These are phyloP conservation scores for Stevia rebaudiana DNA, from an alignment of 140 eudicot species.

Conservation along the genomic window DNA sequence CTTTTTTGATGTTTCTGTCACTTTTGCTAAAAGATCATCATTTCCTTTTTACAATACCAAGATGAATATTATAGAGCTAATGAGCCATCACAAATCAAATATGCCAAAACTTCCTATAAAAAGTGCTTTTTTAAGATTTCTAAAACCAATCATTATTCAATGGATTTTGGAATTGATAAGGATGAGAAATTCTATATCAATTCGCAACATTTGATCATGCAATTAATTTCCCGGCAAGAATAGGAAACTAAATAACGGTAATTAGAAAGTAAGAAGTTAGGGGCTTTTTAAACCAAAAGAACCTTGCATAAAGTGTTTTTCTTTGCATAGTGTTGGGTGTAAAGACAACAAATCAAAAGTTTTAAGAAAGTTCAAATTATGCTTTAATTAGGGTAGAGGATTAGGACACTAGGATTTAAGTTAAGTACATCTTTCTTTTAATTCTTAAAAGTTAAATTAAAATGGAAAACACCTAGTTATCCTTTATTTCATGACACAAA, in stretches of 20 bases:
- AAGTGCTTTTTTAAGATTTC: neutral
- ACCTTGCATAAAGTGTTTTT: conserved; percentile 16
- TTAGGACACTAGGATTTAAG: conserved; percentile 1
- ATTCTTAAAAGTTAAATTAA: neutral
- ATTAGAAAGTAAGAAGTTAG: neutral
- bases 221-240: neutral
- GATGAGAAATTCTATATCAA: neutral
- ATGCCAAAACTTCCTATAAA: conserved; percentile 5
- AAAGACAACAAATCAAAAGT: neutral
- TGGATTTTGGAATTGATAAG: conserved; percentile 7
- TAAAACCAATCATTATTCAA: neutral
- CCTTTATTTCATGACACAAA: neutral
- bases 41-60: conserved; percentile 3
- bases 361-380: neutral
- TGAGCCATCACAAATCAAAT: neutral
- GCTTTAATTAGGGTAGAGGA: neutral
- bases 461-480: neutral
- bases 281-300: conserved; percentile 7
- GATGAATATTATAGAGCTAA: neutral
- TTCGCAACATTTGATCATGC: neutral
- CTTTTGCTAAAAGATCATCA: conserved; percentile 12
- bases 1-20: neutral
- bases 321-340: conserved; percentile 4
- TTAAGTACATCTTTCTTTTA: neutral
- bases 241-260: conserved; percentile 10